phyloP scores from a whole-genome alignment of 805 yeast genomes.

The Yarrowia hollandica region DNA sequence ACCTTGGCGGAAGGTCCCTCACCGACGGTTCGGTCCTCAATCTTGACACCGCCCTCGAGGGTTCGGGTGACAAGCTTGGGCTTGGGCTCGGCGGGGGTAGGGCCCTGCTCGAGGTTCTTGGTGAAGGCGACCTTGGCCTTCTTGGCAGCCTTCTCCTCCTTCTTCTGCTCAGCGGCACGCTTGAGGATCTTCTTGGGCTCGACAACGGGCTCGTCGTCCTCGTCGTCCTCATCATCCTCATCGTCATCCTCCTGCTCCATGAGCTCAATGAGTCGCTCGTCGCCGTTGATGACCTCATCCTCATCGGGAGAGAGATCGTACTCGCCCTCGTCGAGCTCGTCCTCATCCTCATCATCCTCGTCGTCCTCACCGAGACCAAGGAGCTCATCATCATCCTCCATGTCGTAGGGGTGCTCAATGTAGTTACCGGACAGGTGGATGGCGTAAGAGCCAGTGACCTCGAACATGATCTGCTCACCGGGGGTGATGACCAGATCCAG shows the following conservation, averaged over 20 bases:
- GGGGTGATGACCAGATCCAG: slow-evolving; percentile 87
- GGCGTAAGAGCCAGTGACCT: slow-evolving; percentile 94
- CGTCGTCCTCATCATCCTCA: slow-evolving; percentile 59
- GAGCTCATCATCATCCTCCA: slow-evolving; percentile 53
- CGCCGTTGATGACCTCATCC: slow-evolving; percentile 36
- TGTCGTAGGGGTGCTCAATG: slow-evolving; percentile 92
- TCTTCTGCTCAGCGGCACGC: slow-evolving; percentile 42
- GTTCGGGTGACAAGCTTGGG: slow-evolving; percentile 57
- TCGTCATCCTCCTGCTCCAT: slow-evolving; percentile 56
- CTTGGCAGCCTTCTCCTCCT: slow-evolving; percentile 40
- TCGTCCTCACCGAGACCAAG: slow-evolving; percentile 42
- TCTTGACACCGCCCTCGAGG: slow-evolving; percentile 86
- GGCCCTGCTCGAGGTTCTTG: slow-evolving; percentile 92
- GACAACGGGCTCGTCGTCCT: slow-evolving; percentile 53
- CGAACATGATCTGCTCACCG: slow-evolving; percentile 90
- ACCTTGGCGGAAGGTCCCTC: slow-evolving; percentile 84
- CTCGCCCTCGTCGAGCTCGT: slow-evolving; percentile 31
- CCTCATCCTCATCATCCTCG: slow-evolving; percentile 39
- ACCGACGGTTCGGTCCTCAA: slow-evolving; percentile 91
- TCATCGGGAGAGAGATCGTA: slow-evolving; percentile 43
- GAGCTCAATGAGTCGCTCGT: slow-evolving; percentile 45
- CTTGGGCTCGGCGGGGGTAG: slow-evolving; percentile 51
- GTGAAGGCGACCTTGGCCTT: slow-evolving; percentile 69
- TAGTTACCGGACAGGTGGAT: slow-evolving; percentile 92
- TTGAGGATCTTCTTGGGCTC: slow-evolving; percentile 41